Evolutionary conservation across 441 rosid species (phyloP).

Genomic region (Raphanus hybrid): DNA sequence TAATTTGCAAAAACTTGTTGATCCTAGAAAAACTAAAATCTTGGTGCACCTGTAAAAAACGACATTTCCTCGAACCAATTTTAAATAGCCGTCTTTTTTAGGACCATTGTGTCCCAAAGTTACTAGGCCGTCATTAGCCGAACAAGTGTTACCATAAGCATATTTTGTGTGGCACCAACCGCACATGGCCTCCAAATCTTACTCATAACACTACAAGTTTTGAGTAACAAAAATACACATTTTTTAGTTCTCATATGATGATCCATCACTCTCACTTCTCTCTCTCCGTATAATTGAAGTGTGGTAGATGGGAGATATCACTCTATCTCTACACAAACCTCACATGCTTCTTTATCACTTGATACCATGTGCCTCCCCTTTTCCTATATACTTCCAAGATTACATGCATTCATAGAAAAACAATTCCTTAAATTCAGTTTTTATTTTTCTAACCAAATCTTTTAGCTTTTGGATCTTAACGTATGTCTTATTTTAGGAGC

Average conservation of each 20-base stretch:
- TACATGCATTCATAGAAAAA: conserved; percentile 17
- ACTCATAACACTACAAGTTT: conserved; percentile 24
- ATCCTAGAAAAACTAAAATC: too few species aligned
- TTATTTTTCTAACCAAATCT: conserved; percentile 19
- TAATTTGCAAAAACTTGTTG: too few species aligned
- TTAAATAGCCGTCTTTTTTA: neutral
- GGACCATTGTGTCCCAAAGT: neutral
- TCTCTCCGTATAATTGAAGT: conserved; percentile 40
- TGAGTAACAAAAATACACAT: conserved; percentile 32
- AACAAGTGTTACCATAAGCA: conserved; percentile 2
- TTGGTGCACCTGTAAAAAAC: too few species aligned
- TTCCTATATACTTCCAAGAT: conserved; percentile 38
- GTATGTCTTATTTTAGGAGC: conserved; percentile 16
- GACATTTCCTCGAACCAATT: too few species aligned
- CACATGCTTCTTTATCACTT: conserved; percentile 47
- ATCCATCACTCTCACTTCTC: conserved; percentile 40
- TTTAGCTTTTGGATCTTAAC: conserved; percentile 21
- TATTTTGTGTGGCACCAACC: neutral
- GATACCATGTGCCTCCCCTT: conserved; percentile 39
- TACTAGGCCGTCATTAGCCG: neutral
- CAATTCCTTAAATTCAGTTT: neutral
- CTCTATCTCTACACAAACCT: conserved; percentile 43
- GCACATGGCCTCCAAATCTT: conserved; percentile 28
- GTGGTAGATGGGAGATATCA: conserved; percentile 42
- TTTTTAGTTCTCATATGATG: conserved; percentile 34